A percentile compares a stretch with the other conserved stretches of the same genome.
phyloP scores from a whole-genome alignment of 306 rosid genomes.

The Lotus japonicus region DNA sequence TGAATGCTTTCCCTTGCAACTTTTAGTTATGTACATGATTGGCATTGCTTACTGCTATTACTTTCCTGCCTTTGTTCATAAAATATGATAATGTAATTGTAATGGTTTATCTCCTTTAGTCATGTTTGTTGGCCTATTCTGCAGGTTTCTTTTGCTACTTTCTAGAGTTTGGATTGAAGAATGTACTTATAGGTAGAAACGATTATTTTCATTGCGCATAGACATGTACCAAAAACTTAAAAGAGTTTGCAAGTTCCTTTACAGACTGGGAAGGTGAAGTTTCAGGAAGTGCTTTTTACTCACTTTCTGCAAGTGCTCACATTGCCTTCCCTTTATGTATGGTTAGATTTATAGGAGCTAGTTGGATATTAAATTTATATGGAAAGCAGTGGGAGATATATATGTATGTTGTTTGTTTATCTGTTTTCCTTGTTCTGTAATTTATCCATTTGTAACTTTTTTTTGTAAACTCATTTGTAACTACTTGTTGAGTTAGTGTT shows the following conservation, averaged over 20 bases:
- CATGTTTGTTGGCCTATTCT: background rate
- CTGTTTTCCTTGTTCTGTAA: conserved; percentile 2
- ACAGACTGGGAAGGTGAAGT: conserved; percentile 33
- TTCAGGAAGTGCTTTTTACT: conserved; percentile 27
- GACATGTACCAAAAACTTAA: background rate
- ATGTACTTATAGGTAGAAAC: background rate
- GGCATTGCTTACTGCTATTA: background rate
- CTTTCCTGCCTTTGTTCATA: background rate
- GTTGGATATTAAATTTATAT: conserved; percentile 18
- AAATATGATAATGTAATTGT: background rate
- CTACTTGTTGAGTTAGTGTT: background rate
- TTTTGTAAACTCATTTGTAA: no score
- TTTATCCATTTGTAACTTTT: conserved; percentile 16
- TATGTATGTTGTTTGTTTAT: background rate
- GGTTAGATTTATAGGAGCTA: conserved; percentile 1
- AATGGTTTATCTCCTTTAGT: background rate
- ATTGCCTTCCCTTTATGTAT: conserved; percentile 11
- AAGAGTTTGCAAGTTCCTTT: background rate
- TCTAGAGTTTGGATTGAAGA: conserved; percentile 1
- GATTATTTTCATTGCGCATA: conserved; percentile 4
- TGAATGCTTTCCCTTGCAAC: background rate
- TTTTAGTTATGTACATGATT: background rate
- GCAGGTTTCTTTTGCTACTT: conserved; percentile 32
- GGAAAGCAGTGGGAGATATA: conserved; percentile 2
- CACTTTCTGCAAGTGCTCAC: conserved; percentile 28